Percentiles rank a stretch among this genome's conserved stretches.
Evolutionary conservation across 2,329 filamentous ascomycete species (phyloP).

Genomic region (Karstenula rhodostoma): DNA sequence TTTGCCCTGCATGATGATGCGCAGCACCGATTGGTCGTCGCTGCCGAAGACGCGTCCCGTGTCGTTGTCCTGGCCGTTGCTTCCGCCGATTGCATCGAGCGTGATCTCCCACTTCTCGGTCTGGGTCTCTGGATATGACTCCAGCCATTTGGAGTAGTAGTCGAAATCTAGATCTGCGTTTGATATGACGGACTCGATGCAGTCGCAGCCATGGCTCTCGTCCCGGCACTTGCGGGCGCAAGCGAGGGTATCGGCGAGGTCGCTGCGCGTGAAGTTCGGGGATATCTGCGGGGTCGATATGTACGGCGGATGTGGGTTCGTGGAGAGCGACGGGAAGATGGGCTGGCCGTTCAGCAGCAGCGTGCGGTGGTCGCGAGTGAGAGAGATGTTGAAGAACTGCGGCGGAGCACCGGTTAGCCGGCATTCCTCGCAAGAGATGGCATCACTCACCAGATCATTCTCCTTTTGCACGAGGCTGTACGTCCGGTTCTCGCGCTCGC

Average conservation of each 20-base stretch:
- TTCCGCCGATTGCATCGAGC: slow-evolving; percentile 40
- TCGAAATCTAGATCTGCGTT: slow-evolving; percentile 27
- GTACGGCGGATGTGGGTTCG: slow-evolving; percentile 32
- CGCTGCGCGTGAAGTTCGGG: slow-evolving; percentile 32
- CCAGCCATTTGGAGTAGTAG: slow-evolving; percentile 27
- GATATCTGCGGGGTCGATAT: slow-evolving; percentile 30
- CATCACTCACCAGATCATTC: slow-evolving; percentile 36
- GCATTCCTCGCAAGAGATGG: not conserved
- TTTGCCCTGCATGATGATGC: slow-evolving; percentile 35
- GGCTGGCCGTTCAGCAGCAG: slow-evolving; percentile 36
- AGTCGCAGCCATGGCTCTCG: slow-evolving; percentile 10
- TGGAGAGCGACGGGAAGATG: slow-evolving; percentile 36
- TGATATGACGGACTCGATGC: slow-evolving; percentile 22
- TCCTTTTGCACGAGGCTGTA: slow-evolving; percentile 25
- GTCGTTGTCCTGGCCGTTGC: slow-evolving; percentile 18
- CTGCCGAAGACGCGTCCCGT: slow-evolving; percentile 30
- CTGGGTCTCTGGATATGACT: slow-evolving; percentile 20
- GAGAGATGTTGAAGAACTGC: slow-evolving; percentile 43
- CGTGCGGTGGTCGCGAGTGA: slow-evolving; percentile 38
- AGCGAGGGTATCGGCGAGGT: slow-evolving; percentile 33
- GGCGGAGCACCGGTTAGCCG: slow-evolving; percentile 9
- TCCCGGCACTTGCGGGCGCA: slow-evolving; percentile 22
- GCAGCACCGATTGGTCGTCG: slow-evolving; percentile 35
- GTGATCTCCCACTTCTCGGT: slow-evolving; percentile 39
- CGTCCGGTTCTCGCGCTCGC: slow-evolving; percentile 11